Conservation (phyloP, 495 filamentous ascomycete species). For the Ramalina intermedia region DNA sequence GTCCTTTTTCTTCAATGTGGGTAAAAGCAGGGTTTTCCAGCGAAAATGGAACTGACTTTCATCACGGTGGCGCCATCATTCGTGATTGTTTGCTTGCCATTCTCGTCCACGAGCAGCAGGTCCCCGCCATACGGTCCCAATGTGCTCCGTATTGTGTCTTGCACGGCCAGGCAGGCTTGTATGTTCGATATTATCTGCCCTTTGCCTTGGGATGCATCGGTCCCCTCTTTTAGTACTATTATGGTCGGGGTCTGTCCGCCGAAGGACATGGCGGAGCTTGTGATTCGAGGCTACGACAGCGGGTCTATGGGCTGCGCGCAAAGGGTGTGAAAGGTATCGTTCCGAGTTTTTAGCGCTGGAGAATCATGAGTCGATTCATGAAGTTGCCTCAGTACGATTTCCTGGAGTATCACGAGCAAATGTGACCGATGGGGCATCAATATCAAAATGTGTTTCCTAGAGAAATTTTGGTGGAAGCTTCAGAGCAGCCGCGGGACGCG, state of each 20-base stretch:
- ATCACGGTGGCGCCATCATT: slow-evolving; percentile 99
- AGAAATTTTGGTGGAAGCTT: no score
- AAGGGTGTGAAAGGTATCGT: no score
- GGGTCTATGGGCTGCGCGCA: no score
- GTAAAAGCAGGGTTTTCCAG: background rate
- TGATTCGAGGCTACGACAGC: no score
- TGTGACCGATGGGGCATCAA: no score
- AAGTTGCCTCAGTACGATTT: no score
- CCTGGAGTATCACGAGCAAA: no score
- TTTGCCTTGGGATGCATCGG: slow-evolving; percentile 91
- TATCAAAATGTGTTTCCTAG: no score
- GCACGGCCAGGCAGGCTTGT: slow-evolving; percentile 95
- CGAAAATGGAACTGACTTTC: slow-evolving; percentile 49
- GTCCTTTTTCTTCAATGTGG: background rate
- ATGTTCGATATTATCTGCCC: slow-evolving; percentile 97
- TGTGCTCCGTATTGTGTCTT: slow-evolving; percentile 86
- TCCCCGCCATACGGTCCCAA: slow-evolving; percentile 97
- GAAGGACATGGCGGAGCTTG: slow-evolving; percentile 59
- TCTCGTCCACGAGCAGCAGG: slow-evolving; percentile 84
- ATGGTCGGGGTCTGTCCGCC: slow-evolving; percentile 97
- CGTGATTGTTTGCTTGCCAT: slow-evolving; percentile 92
- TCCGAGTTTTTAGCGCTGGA: no score
- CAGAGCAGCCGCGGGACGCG: no score
- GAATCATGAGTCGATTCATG: no score
- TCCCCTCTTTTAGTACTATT: slow-evolving; percentile 95